Evolutionary conservation across 108 stramenopile species (phyloP).

Genomic region (Fragilaria crotonensis): DNA sequence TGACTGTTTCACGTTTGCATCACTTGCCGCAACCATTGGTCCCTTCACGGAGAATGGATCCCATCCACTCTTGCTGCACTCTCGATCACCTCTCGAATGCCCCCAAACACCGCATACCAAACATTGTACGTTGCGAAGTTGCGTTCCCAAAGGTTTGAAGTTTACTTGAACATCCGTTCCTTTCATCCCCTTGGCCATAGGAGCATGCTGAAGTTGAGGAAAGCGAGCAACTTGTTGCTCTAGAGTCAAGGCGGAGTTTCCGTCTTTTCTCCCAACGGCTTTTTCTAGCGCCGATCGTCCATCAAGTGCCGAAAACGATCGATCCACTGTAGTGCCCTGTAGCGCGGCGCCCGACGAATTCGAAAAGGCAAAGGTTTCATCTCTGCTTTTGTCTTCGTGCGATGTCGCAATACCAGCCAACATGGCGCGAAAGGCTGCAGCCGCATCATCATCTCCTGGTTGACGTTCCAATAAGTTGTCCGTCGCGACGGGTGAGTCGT

Average conservation of each 20-base stretch:
- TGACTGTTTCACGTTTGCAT: too few relatives aligned
- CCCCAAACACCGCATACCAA: constrained; percentile 77
- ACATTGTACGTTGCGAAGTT: constrained; percentile 73
- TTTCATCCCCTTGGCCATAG: constrained; percentile 52
- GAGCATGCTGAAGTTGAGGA: constrained; percentile 74
- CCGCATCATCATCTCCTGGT: constrained; percentile 75
- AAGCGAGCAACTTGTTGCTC: constrained; percentile 74
- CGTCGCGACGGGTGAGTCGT: not conserved
- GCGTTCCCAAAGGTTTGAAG: constrained; percentile 75
- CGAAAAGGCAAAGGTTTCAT: too few relatives aligned
- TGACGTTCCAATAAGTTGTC: constrained; percentile 30
- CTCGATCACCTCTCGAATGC: constrained; percentile 72
- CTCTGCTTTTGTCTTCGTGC: constrained; percentile 1
- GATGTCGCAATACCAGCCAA: constrained; percentile 26
- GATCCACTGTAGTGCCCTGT: constrained; percentile 17
- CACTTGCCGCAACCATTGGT: not conserved
- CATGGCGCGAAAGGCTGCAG: constrained; percentile 77
- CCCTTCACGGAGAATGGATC: constrained; percentile 59
- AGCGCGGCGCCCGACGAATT: constrained; percentile 1
- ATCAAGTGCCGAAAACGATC: not conserved
- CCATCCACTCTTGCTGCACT: constrained; percentile 73
- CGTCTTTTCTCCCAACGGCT: constrained; percentile 59
- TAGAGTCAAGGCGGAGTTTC: constrained; percentile 30
- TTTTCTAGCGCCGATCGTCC: constrained; percentile 58
- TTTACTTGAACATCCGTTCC: constrained; percentile 40